Conservation (phyloP, 305 asterid genomes). For the Salvia sclarea region DNA sequence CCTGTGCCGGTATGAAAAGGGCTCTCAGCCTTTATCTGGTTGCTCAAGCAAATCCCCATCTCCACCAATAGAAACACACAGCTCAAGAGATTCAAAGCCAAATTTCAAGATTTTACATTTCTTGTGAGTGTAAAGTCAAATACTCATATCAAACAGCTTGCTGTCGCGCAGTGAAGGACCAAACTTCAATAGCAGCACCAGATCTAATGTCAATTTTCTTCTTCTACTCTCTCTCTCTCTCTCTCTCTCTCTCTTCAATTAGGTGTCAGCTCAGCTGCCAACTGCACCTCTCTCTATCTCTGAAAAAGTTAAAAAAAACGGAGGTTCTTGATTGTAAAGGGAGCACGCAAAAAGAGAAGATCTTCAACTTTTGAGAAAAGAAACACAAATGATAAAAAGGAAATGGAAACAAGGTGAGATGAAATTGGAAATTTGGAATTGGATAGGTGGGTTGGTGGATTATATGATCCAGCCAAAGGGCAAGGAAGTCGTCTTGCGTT, state of each 20-base stretch:
- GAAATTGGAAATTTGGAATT: conserved; percentile 9
- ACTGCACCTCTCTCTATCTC: conserved; percentile 22
- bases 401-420: neutral
- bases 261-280: conserved; percentile 44
- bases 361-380: neutral
- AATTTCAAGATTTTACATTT: conserved; percentile 26
- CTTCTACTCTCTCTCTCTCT: conserved; percentile 19
- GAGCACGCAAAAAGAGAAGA: conserved; percentile 7
- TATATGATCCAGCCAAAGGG: conserved; percentile 3
- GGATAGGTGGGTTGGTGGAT: neutral
- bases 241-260: conserved; percentile 20
- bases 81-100: conserved; percentile 21
- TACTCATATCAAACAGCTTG: conserved; percentile 19
- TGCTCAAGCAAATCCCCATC: conserved; percentile 94
- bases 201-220: conserved; percentile 52
- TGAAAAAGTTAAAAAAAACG: conserved; percentile 19
- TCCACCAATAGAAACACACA: conserved; percentile 19
- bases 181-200: conserved; percentile 26
- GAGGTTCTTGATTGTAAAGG: conserved; percentile 9
- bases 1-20: conserved; percentile 57
- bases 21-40: conserved; percentile 84
- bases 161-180: neutral
- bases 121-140: neutral
- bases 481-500: neutral
- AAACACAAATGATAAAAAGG: conserved; percentile 7